Evolutionary conservation across 164 flowering plant species (phyloP), one percentile per base, ranked within the genome.

Genomic region (Saururus chinensis): DNA sequence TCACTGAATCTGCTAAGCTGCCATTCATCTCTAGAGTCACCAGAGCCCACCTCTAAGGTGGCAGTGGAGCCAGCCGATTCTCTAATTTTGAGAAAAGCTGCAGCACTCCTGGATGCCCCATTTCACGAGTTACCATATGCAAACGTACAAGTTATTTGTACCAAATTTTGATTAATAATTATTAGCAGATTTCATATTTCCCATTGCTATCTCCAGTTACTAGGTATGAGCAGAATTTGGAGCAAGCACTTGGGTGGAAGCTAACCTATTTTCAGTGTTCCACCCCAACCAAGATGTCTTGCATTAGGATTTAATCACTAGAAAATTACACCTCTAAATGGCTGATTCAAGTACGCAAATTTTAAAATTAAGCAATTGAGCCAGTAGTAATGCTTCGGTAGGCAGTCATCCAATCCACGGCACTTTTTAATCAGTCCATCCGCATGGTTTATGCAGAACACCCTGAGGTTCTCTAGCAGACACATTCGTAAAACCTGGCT

Each of bases 1-100:
- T 77, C 84, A 37, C 66, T 62, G 20, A 16, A 40, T 58, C 68
- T 62, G 17, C 49, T 51, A 42, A 40, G 60, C 64, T 63, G 63
- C 67, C 19, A 20, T 61, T 61, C 73, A 42, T 59, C 61, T 11
- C 56, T 64, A 60, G 41, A 40, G 51, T 45, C 51, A 48, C 57
- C 73, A 52, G 19, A n/a, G 56, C 19, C 35, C 35, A 7, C 19
- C 30, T 24, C 1, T 23, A 35, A 19, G 17, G 4, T 45, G 0
- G 17, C 14, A 45, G 49, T 4, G 11, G 49, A 45, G 11, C 14
- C 17, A 45, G 49, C 49, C 17, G 11, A 45, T 12, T 45, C 49
- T 45, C 17, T 45, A 13, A 4, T 45, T 17, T 45, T 45, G 11
- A 3, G 17, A 17, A 45, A 12, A 17, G 49, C 14, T 45, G 49